Base-by-base conservation (phyloP, 2,329 filamentous ascomycete genomes). In the Metarhizium anisopliae region DNA sequence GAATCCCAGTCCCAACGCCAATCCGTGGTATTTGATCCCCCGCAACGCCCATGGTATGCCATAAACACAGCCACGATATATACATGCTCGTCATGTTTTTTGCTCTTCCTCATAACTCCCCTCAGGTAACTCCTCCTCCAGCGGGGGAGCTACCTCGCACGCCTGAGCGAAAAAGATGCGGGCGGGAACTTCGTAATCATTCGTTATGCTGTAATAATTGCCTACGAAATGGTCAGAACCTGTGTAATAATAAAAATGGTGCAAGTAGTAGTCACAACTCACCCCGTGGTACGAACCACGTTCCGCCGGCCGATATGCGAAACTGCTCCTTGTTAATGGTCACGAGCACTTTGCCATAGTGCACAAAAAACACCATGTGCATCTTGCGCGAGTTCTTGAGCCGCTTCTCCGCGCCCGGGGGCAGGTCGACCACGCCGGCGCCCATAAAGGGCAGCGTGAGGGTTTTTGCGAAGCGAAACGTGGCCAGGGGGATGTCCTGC, bases 241-340 rank as follows among this genome's bases (percentile, higher is more conserved):
- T 4, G 25, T 4, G 25, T 4, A 25, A 4, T 4, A 25, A 25
- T 4, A 25, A 25, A 25, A 25, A 25, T 25, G 25, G 25, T 25
- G 4, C 3, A 25, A 25, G 25, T 25, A 4, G 25, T 25, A 25
- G 25, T 25, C 25, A 25, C 25, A 25, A 74, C 87, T 78, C 73
- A 96, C 93, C 93, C 83, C 93, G 83, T 29, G 94, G 94, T 59
- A 99, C 92, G 70, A 96, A 92, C 81, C 90, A 97, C 70, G 92
- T 87, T 54, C 93, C 93, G 45, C 93, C 92, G 63, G 88, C 90
- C 42, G 86, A 84, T 60, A 96, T 91, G 56, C 87, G 84, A 68
- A 99, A 97, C 59, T 79, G 76, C 29, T 81, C 87, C 60, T 88
- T 82, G 61, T 87, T 84, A 51, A 95, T 82, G 32, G 84, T 87